These are phyloP conservation scores for Colletotrichum sp. DNA, from an alignment of 2,329 filamentous ascomycete genomes.

Conservation along the genomic window DNA sequence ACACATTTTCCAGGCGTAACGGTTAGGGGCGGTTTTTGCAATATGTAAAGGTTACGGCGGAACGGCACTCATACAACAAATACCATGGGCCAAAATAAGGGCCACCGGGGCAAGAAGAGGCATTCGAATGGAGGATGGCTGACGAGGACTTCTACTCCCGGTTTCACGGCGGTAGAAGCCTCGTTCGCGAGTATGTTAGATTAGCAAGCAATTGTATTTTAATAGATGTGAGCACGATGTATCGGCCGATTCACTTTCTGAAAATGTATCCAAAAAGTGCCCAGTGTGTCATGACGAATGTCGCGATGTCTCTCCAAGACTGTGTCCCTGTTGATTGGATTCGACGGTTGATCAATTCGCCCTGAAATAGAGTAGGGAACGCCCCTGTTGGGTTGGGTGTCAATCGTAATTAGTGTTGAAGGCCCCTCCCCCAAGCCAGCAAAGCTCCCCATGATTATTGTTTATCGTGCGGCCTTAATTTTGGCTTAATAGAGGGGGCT, in stretches of 20 bases:
- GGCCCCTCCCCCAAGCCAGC: neutral
- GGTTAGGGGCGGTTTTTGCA: conserved; percentile 19
- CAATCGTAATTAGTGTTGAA: neutral
- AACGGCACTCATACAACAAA: conserved; percentile 26
- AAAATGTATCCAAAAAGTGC: neutral
- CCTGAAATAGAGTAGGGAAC: conserved; percentile 12
- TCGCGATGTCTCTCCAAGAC: neutral
- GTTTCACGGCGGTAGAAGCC: neutral
- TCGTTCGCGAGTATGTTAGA: conserved; percentile 19
- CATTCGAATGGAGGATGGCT: neutral
- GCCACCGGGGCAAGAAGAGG: conserved; percentile 4
- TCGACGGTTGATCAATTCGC: neutral
- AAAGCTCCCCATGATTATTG: neutral
- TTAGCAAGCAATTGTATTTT: conserved; percentile 39
- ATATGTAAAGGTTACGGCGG: conserved; percentile 25
- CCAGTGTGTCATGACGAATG: neutral
- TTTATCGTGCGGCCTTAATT: neutral
- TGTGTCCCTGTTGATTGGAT: neutral
- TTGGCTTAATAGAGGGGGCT: conserved; percentile 18
- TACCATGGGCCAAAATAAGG: conserved; percentile 27
- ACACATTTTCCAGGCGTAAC: conserved; percentile 18
- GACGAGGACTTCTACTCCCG: neutral
- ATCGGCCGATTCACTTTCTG: neutral
- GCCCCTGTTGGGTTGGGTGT: conserved; percentile 1
- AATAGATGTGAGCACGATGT: conserved; percentile 41